phyloP scores from a whole-genome alignment of 345 rosid genomes.

The Limnanthes douglasii region DNA sequence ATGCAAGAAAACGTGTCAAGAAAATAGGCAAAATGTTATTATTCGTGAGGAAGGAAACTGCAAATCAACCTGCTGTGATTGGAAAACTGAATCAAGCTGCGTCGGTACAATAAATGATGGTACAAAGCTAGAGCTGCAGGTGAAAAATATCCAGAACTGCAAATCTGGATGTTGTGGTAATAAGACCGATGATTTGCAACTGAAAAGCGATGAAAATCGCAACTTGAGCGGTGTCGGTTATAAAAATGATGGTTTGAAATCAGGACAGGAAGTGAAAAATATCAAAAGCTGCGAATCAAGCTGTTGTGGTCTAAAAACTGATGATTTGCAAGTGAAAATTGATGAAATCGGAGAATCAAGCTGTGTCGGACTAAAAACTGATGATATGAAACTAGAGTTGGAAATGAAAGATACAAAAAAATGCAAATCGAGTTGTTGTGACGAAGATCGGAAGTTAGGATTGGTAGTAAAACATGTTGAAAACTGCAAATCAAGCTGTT shows the following conservation, averaged over 20 bases:
- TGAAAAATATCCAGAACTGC: slow-evolving; percentile 3
- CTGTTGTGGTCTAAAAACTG: slow-evolving; percentile 6
- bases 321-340: slow-evolving; percentile 10
- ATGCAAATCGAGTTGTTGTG: slow-evolving; percentile 11
- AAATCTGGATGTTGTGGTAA: slow-evolving; percentile 9
- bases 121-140: slow-evolving; percentile 2
- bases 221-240: no score
- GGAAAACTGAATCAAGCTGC: slow-evolving; percentile 7
- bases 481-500: slow-evolving; percentile 7
- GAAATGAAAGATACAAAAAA: not conserved
- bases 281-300: slow-evolving; percentile 7
- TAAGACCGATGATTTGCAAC: slow-evolving; percentile 1
- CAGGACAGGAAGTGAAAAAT: no score
- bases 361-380: no score
- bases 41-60: slow-evolving; percentile 8
- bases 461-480: slow-evolving; percentile 5
- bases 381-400: slow-evolving; percentile 5
- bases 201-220: no score
- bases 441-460: slow-evolving; percentile 8
- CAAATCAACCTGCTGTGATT: slow-evolving; percentile 15
- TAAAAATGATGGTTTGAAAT: no score
- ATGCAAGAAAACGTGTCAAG: slow-evolving; percentile 7
- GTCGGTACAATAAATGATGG: slow-evolving; percentile 2
- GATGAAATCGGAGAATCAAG: slow-evolving; percentile 6
- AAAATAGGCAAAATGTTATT: slow-evolving; percentile 12